These are phyloP conservation scores for Cytospora mali DNA, from an alignment of 2,329 filamentous ascomycete species.

Conservation along the genomic window DNA sequence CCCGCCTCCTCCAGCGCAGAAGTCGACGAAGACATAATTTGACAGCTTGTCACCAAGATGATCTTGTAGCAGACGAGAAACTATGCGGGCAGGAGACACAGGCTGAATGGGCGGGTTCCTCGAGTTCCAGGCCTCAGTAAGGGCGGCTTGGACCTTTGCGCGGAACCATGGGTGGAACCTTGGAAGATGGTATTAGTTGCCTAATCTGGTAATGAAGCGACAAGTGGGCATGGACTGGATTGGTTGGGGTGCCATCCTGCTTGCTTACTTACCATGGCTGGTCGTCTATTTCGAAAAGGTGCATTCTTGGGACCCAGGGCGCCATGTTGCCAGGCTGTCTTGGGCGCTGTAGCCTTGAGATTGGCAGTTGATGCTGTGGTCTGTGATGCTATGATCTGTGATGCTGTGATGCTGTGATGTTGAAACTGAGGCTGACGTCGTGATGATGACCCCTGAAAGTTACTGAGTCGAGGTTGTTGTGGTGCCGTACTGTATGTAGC, in stretches of 20 bases:
- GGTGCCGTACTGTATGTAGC: not conserved
- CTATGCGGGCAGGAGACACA: constrained; percentile 60
- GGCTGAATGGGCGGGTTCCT: constrained; percentile 60
- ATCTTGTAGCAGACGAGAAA: constrained; percentile 57
- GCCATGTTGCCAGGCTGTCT: constrained; percentile 41
- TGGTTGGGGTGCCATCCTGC: constrained; percentile 1
- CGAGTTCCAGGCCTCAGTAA: constrained; percentile 66
- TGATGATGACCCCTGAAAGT: not conserved
- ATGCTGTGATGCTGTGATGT: not conserved
- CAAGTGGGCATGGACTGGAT: not conserved
- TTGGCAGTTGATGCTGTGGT: not conserved
- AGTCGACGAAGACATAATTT: constrained; percentile 69
- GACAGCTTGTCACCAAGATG: constrained; percentile 51
- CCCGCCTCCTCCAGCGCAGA: constrained; percentile 74
- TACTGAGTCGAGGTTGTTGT: not conserved
- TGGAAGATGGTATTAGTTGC: constrained; percentile 22
- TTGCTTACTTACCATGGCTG: constrained; percentile 59
- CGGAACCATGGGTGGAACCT: constrained; percentile 71
- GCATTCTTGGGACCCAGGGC: constrained; percentile 58
- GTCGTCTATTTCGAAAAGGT: constrained; percentile 70
- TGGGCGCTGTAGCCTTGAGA: too few relatives aligned
- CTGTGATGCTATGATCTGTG: not conserved
- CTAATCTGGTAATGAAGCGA: not conserved
- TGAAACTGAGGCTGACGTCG: not conserved
- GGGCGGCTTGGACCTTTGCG: constrained; percentile 64